Evolutionary conservation across 495 filamentous ascomycete genomes (phyloP), one percentile per base, ranked within the genome.

Genomic region (Lichina pygmaea): DNA sequence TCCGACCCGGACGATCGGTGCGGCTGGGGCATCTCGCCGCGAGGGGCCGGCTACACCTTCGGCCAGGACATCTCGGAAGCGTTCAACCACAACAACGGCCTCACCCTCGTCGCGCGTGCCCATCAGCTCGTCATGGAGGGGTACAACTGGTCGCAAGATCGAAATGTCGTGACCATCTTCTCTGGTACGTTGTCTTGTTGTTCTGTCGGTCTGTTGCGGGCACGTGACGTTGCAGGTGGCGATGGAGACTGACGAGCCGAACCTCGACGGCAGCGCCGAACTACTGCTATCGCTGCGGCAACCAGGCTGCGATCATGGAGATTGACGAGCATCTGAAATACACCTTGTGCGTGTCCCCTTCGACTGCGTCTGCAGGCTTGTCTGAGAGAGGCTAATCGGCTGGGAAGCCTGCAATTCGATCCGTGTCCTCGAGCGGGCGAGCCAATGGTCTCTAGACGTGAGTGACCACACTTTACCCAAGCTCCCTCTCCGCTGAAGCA

Each of bases 321-420:
- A 97, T 97, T 61, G 89, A 97, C 50, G 89, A 97, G 63, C 85
- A 97, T 62, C 64, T 97, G 61, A 95, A 97, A 67, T 97, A 95
- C 60, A 97, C 89, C 55, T 97, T 97, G 89, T 97, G 72, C 63
- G 84, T 78, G 33, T n/a, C 32, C 33, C 32, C 13, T 16, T 11
- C 45, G 12, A 15, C 17, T 33, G 12, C 30, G 30, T 24, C 2
- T 1, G 24, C 24, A 24, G 24, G 24, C 24, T 1, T 41, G 16
- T 17, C 15, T 47, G 43, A 31, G 48, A 31, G 48, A 59, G 39
- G 50, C 47, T 30, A 31, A 39, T 50, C 40, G 40, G 24, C 42
- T 37, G 37, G 51, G 16, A 53, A 97, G 89, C 77, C 67, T 97
- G 68, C 89, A 97, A 75, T 97, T 97, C 64, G 89, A 97, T 58